Conservation (phyloP, 2,329 filamentous ascomycete species). For the Xylariales sp. region DNA sequence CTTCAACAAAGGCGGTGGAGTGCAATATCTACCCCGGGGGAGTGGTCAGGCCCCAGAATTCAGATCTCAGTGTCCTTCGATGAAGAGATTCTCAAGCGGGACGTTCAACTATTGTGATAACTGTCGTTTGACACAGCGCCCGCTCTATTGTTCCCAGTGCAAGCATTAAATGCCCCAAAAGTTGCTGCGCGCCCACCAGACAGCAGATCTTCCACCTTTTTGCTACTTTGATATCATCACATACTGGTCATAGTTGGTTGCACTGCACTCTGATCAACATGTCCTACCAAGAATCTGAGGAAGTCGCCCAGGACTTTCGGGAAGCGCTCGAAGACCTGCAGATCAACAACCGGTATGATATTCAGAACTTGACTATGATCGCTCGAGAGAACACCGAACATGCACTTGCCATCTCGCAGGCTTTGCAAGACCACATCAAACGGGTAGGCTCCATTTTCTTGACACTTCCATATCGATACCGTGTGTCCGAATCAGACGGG, state of each 20-base stretch:
- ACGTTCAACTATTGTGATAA: constrained; percentile 11
- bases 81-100: constrained; percentile 12
- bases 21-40: neutral
- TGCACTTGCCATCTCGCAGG: constrained; percentile 86
- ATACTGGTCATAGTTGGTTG: too few relatives aligned
- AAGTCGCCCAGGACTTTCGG: constrained; percentile 92
- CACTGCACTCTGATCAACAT: too few relatives aligned
- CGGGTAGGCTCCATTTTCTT: constrained; percentile 62
- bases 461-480: constrained; percentile 9
- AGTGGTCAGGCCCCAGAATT: constrained; percentile 4
- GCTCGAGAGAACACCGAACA: constrained; percentile 96
- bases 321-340: constrained; percentile 89
- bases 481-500: neutral
- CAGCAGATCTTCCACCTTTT: neutral
- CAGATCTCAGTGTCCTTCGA: constrained; percentile 12
- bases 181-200: neutral
- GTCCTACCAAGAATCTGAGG: constrained; percentile 59
- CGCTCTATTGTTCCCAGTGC: constrained; percentile 11
- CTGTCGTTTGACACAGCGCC: constrained; percentile 10
- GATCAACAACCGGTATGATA: constrained; percentile 88
- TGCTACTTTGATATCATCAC: constrained; percentile 6
- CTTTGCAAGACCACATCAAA: constrained; percentile 88
- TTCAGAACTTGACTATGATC: constrained; percentile 95
- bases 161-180: constrained; percentile 9
- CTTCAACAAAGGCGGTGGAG: neutral